phyloP scores from a whole-genome alignment of 2,329 filamentous ascomycete genomes.

The Trichocomaceae sp. region DNA sequence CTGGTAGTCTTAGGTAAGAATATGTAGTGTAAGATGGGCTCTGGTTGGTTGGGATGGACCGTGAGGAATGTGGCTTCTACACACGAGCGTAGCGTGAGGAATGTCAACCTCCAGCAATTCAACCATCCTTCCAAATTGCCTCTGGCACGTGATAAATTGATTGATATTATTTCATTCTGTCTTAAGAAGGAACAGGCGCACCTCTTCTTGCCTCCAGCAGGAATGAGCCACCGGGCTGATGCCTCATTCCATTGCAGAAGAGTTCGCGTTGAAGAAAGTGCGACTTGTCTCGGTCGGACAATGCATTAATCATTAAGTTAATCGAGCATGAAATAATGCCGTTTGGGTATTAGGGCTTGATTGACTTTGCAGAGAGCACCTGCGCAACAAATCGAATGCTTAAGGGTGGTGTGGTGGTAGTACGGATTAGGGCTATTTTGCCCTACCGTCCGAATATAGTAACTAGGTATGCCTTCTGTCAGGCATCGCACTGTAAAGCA shows the following conservation, averaged over 20 bases:
- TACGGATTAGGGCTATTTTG: background rate
- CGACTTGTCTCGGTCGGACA: background rate
- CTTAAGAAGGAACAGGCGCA: background rate
- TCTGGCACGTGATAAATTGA: slow-evolving; percentile 3
- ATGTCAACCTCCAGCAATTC: slow-evolving; percentile 7
- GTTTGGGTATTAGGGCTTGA: background rate
- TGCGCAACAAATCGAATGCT: no score
- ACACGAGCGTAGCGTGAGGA: slow-evolving; percentile 4
- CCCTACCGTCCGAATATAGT: background rate
- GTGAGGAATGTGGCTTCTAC: slow-evolving; percentile 10
- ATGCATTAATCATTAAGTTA: background rate
- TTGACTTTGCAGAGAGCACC: background rate
- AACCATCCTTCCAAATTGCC: background rate
- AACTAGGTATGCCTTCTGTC: background rate
- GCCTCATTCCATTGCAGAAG: background rate
- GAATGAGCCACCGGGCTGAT: slow-evolving; percentile 4
- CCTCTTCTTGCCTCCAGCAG: slow-evolving; percentile 7
- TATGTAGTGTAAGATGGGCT: background rate
- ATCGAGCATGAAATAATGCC: background rate
- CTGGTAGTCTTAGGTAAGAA: slow-evolving; percentile 1
- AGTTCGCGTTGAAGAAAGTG: background rate
- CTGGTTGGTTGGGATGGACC: slow-evolving; percentile 6
- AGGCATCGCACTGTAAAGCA: background rate
- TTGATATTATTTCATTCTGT: background rate
- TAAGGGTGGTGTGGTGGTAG: background rate